These are phyloP conservation scores for Lodderomyces parapsilosis DNA, from an alignment of 1,139 yeast genomes.

Conservation along the genomic window DNA sequence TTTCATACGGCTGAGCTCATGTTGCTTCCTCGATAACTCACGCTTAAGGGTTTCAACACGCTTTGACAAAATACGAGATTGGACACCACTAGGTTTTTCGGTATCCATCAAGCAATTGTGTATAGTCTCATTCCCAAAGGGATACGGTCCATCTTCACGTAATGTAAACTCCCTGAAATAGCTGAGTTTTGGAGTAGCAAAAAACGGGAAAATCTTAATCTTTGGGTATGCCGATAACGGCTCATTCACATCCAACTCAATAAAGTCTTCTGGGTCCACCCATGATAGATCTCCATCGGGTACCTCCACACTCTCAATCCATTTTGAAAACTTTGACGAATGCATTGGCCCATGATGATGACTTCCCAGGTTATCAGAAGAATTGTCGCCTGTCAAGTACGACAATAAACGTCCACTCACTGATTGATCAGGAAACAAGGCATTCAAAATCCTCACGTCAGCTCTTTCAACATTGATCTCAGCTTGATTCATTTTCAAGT, in stretches of 20 bases:
- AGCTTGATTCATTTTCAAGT: slow-evolving; percentile 72
- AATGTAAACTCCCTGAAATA: slow-evolving; percentile 64
- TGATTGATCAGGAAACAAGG: slow-evolving; percentile 60
- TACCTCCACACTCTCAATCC: slow-evolving; percentile 32
- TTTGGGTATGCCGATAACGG: slow-evolving; percentile 51
- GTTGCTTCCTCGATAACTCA: slow-evolving; percentile 30
- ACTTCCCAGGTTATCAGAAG: slow-evolving; percentile 9
- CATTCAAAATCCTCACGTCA: slow-evolving; percentile 72
- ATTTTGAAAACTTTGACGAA: slow-evolving; percentile 13
- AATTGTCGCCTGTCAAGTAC: slow-evolving; percentile 31
- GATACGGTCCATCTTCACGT: slow-evolving; percentile 50
- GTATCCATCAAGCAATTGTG: slow-evolving; percentile 69
- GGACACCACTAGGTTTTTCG: slow-evolving; percentile 55
- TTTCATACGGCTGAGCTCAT: neutral
- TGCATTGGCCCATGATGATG: slow-evolving; percentile 1
- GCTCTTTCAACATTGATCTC: slow-evolving; percentile 70
- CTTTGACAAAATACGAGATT: slow-evolving; percentile 37
- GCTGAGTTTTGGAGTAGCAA: slow-evolving; percentile 72
- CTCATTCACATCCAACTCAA: slow-evolving; percentile 63
- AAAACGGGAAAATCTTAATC: slow-evolving; percentile 61
- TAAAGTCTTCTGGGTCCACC: slow-evolving; percentile 80
- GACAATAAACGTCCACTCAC: slow-evolving; percentile 48
- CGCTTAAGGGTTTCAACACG: slow-evolving; percentile 46
- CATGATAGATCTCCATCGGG: slow-evolving; percentile 57
- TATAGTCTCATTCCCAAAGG: slow-evolving; percentile 67